Evolutionary conservation across 1,139 yeast species (phyloP).

Genomic region (Spathaspora sp.): DNA sequence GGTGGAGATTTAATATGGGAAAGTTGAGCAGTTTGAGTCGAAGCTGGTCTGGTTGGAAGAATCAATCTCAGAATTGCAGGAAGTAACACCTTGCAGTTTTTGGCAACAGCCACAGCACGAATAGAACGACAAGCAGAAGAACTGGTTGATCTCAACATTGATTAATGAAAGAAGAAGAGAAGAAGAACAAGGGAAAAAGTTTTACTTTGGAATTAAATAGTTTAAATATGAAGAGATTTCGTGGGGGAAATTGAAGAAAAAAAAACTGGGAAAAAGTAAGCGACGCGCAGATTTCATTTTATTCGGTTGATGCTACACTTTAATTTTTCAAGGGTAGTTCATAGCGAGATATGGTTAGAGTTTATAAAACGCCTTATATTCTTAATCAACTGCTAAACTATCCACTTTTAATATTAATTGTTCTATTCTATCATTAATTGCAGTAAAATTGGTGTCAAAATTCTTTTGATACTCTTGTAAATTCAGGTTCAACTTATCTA

Average conservation of each 20-base stretch:
- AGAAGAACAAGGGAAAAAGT: background rate
- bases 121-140: slow-evolving; percentile 21
- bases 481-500: slow-evolving; percentile 36
- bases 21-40: slow-evolving; percentile 33
- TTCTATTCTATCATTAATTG: slow-evolving; percentile 14
- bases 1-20: slow-evolving; percentile 54
- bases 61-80: slow-evolving; percentile 1
- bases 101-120: slow-evolving; percentile 20
- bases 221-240: background rate
- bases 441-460: slow-evolving; percentile 16
- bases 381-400: slow-evolving; percentile 1
- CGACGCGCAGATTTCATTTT: background rate
- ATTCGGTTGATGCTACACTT: background rate
- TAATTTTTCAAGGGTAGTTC: background rate
- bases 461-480: slow-evolving; percentile 23
- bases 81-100: slow-evolving; percentile 8
- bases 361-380: background rate
- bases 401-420: slow-evolving; percentile 12
- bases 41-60: slow-evolving; percentile 22
- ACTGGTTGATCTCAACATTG: slow-evolving; percentile 32
- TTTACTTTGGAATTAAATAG: background rate
- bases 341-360: background rate
- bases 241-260: background rate
- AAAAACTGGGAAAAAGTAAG: background rate
- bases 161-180: background rate